Conservation (phyloP, 2,329 filamentous ascomycete species). For the Fusarium euwallaceae region DNA sequence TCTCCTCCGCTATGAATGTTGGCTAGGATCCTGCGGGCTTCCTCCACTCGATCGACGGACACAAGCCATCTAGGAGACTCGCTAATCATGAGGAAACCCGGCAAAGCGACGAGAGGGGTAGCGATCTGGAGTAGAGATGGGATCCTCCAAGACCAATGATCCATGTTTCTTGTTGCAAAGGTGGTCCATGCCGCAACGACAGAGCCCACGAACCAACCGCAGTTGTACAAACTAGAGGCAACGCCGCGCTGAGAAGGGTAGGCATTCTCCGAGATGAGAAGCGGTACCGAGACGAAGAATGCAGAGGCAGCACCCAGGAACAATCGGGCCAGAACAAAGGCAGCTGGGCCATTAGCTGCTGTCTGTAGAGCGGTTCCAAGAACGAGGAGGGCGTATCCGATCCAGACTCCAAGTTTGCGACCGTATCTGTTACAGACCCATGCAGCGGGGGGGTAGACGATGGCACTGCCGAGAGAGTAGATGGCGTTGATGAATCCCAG, state of each 20-base stretch:
- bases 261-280: not conserved
- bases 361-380: conserved; percentile 36
- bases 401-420: conserved; percentile 17
- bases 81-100: not conserved
- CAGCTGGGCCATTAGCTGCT: conserved; percentile 17
- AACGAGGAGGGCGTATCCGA: conserved; percentile 30
- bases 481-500: conserved; percentile 35
- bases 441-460: conserved; percentile 25
- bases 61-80: not conserved
- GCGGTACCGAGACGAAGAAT: not conserved
- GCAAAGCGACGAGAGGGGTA: not conserved
- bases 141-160: not conserved
- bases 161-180: not conserved
- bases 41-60: not conserved
- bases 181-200: not conserved
- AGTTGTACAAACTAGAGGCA: not conserved
- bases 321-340: conserved; percentile 48
- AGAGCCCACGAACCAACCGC: not conserved
- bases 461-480: conserved; percentile 13
- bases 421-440: conserved; percentile 33
- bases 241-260: not conserved
- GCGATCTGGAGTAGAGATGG: not conserved
- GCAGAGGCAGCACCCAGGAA: conserved; percentile 42
- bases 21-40: not conserved
- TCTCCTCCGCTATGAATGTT: not conserved